Evolutionary conservation across 2,329 filamentous ascomycete species (phyloP), one percentile per base, ranked within the genome.

Genomic region (Sclerotinia sclerotiorum): DNA sequence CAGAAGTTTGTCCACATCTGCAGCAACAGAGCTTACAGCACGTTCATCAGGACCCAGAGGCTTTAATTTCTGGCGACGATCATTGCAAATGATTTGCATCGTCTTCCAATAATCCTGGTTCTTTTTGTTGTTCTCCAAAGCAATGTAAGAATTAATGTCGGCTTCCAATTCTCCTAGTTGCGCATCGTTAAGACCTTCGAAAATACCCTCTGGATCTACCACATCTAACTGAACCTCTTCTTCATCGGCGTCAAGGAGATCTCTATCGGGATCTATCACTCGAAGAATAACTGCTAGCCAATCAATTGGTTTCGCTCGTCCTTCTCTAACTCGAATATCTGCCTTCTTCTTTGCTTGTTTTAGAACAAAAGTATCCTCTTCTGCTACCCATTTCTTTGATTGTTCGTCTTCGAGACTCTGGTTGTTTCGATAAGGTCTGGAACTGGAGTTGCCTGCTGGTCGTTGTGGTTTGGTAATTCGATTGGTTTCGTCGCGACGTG

Each of bases 271-370:
- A 78, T 99, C 95, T 72, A 98, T 89, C 71, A 94, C 92, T 73
- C 93, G 89, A 71, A 99, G 82, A 70, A 92, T 96, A 76, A 98
- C 95, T 0, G 94, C 93, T 57, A 99, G 86, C 84, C 92, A 94
- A 81, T 99, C 95, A 76, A 98, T 94, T 13, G 94, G 91, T 77
- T 93, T 94, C 68, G 94, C 94, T 73, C 96, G 88, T 15, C 91
- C 91, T 79, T 96, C 94, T 74, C 93, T 92, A 57, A 98, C 93
- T 52, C 95, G 90, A 74, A 99, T 96, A 72, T 94, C 92, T 54
- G 95, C 94, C 83, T 97, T 98, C 83, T 96, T 98, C 84, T 98
- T 99, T 58, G 94, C 91, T 81, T 99, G 95, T 80, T 93, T 94
- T 76, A 99, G 83, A 68, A 98, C 95, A 77, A 99, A 99, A 72